Percentiles rank a stretch among this genome's conserved stretches.
These are phyloP conservation scores for Sutorius eximius DNA, from an alignment of 1,284 basidiomycete species.

Conservation along the genomic window DNA sequence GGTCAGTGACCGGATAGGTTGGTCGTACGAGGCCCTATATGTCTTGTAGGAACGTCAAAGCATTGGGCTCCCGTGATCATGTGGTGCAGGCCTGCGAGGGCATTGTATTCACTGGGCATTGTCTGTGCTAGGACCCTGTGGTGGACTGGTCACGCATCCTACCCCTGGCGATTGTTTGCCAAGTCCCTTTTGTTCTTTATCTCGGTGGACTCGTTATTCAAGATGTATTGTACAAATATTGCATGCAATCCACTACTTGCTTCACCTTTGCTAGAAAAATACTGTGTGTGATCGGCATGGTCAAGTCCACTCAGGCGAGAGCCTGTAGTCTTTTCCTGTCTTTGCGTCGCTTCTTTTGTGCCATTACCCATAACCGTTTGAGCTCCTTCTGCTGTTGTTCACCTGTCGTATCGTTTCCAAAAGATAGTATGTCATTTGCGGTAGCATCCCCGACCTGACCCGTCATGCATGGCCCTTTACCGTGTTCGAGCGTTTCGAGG, in stretches of 20 bases:
- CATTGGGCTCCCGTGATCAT: not conserved
- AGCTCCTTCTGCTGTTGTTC: slow-evolving; percentile 9
- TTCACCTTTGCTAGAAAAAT: not conserved
- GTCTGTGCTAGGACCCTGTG: not conserved
- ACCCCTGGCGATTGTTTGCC: not conserved
- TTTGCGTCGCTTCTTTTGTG: slow-evolving; percentile 2
- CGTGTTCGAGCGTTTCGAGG: not conserved
- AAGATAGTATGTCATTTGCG: not conserved
- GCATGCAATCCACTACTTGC: not conserved
- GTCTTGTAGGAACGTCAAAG: not conserved
- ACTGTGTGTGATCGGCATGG: not conserved
- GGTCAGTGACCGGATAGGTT: not conserved
- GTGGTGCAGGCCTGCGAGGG: not conserved
- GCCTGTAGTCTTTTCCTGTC: not conserved
- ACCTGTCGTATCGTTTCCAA: not conserved
- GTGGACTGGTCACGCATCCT: not conserved
- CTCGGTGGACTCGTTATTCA: not conserved
- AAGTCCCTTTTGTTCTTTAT: not conserved
- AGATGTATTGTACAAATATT: not conserved
- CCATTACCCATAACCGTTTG: slow-evolving; percentile 7
- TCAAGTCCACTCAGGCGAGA: not conserved
- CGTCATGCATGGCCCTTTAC: not conserved
- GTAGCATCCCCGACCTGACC: not conserved
- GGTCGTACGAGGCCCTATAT: not conserved
- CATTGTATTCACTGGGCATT: not conserved